These are phyloP conservation scores for Hexamita inflata DNA, from an alignment of 208 protist genomes.

Conservation along the genomic window DNA sequence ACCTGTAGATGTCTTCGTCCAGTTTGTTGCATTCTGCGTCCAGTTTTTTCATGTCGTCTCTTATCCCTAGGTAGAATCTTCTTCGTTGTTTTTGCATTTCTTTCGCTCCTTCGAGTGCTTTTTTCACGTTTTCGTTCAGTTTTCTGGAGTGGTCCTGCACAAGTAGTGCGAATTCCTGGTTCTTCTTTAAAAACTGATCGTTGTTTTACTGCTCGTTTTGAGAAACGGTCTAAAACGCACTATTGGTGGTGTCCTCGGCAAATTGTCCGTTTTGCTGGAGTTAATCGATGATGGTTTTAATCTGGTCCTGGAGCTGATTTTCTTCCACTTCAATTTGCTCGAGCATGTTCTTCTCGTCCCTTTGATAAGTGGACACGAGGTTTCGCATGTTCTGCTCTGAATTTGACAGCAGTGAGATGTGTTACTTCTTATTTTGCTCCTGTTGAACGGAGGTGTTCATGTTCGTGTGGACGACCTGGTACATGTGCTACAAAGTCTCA, in stretches of 20 bases:
- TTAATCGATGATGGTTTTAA: neutral
- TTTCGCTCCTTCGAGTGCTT: neutral
- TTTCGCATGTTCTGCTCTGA: neutral
- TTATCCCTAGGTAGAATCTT: neutral
- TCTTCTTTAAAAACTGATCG: neutral
- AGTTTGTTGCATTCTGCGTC: neutral
- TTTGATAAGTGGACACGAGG: neutral
- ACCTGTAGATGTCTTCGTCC: neutral
- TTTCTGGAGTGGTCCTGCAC: neutral
- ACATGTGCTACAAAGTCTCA: neutral
- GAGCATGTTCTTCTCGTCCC: neutral
- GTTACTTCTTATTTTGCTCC: neutral
- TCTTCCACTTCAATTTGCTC: neutral
- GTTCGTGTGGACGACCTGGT: neutral
- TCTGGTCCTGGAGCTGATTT: neutral
- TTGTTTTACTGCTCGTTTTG: neutral
- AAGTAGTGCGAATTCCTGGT: neutral
- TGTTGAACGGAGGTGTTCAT: neutral
- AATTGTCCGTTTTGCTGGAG: neutral
- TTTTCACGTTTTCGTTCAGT: neutral
- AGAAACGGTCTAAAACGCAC: neutral
- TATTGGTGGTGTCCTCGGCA: neutral
- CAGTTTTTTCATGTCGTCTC: neutral
- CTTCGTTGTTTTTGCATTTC: neutral
- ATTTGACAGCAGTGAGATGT: neutral